These are phyloP conservation scores for Phellinidium pouzarii DNA, from an alignment of 1,284 basidiomycete species.

Conservation along the genomic window DNA sequence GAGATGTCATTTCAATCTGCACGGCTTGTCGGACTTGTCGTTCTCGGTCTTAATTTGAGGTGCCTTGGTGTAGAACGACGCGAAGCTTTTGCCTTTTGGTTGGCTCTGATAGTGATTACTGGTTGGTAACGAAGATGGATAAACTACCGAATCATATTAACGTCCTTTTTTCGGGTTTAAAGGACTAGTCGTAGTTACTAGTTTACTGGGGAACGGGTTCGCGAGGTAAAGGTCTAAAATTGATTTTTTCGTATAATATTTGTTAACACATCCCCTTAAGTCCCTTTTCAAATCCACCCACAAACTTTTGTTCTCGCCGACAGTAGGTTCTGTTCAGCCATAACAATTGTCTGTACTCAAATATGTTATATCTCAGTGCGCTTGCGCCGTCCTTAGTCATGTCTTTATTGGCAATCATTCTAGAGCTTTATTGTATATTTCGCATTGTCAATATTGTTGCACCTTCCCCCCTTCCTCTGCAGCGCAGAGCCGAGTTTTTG, in stretches of 20 bases:
- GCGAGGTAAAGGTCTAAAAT: constrained; percentile 25
- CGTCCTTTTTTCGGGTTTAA: constrained; percentile 12
- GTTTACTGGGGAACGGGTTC: constrained; percentile 36
- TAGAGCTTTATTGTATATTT: constrained; percentile 38
- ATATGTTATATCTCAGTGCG: constrained; percentile 28
- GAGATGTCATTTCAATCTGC: constrained; percentile 39
- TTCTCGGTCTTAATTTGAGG: constrained; percentile 37
- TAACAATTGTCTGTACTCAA: not conserved
- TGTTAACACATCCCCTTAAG: too few species aligned
- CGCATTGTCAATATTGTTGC: constrained; percentile 32
- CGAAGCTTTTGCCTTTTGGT: constrained; percentile 33
- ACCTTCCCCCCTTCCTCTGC: constrained; percentile 24
- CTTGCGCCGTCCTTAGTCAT: constrained; percentile 36
- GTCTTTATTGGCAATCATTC: constrained; percentile 34
- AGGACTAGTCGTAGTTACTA: constrained; percentile 40
- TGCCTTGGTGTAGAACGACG: constrained; percentile 27
- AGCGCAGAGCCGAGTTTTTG: constrained; percentile 24
- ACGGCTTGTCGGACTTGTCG: constrained; percentile 37
- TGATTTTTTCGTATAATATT: not conserved
- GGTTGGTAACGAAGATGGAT: constrained; percentile 33
- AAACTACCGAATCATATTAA: not conserved
- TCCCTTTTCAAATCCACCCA: not conserved
- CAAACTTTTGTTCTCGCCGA: constrained; percentile 31
- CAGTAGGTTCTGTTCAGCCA: constrained; percentile 28
- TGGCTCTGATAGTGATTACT: constrained; percentile 31